Conservation (phyloP, 2,329 filamentous ascomycete genomes). For the Amylocarpus encephaloides region DNA sequence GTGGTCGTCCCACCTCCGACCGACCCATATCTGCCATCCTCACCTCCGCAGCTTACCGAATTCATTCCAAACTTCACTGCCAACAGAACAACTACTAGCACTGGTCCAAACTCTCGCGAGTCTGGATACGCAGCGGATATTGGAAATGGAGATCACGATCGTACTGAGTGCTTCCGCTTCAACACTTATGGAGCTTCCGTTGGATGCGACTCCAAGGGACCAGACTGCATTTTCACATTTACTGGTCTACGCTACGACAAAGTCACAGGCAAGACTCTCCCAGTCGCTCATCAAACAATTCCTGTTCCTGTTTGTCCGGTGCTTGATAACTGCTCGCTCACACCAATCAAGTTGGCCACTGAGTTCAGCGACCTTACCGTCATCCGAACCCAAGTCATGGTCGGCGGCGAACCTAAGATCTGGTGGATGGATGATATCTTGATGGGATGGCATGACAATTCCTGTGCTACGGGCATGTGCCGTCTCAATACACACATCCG, state of each 20-base stretch:
- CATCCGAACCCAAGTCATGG: conserved; percentile 37
- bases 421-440: conserved; percentile 44
- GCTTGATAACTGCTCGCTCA: conserved; percentile 29
- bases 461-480: conserved; percentile 35
- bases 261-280: conserved; percentile 13
- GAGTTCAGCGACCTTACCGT: conserved; percentile 33
- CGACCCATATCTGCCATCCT: conserved; percentile 28
- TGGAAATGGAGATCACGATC: conserved; percentile 22
- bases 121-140: conserved; percentile 28
- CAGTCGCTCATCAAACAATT: conserved; percentile 23
- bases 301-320: conserved; percentile 29
- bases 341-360: conserved; percentile 21
- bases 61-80: conserved; percentile 28
- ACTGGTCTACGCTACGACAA: conserved; percentile 31
- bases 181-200: conserved; percentile 32
- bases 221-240: conserved; percentile 34
- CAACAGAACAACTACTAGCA: conserved; percentile 11
- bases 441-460: conserved; percentile 39
- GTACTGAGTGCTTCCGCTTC: conserved; percentile 34
- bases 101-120: conserved; percentile 23
- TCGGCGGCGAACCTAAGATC: conserved; percentile 31
- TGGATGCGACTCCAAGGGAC: conserved; percentile 34
- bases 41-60: conserved; percentile 28
- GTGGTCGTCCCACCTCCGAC: conserved; percentile 28
- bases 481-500: conserved; percentile 26